phyloP scores from a whole-genome alignment of 441 rosid species.

The Syzygium syzygioides region DNA sequence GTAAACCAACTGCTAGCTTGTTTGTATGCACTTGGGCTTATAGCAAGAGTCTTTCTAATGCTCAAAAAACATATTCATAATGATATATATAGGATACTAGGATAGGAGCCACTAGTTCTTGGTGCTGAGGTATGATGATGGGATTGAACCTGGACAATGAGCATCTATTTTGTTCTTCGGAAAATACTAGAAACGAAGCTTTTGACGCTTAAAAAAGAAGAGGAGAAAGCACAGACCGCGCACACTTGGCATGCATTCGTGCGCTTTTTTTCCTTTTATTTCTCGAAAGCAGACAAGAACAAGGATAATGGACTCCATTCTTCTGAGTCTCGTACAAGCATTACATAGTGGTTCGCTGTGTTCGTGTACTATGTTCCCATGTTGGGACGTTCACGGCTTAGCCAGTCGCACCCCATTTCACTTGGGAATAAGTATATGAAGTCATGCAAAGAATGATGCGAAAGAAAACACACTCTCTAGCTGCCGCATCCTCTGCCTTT shows the following conservation, averaged over 20 bases:
- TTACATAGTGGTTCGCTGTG: background rate
- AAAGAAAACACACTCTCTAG: slow-evolving; percentile 1
- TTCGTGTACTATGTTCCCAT: background rate
- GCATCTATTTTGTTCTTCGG: background rate
- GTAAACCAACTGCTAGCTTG: background rate
- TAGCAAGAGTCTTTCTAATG: background rate
- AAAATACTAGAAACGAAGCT: background rate
- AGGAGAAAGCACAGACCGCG: background rate
- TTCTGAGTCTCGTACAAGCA: background rate
- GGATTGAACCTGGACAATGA: background rate
- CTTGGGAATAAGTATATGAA: background rate
- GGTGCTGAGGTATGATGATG: background rate
- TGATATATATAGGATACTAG: background rate
- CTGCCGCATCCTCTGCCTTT: slow-evolving; percentile 14
- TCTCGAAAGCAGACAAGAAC: background rate
- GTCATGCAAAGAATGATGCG: background rate
- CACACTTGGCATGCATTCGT: background rate
- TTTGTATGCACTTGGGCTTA: background rate
- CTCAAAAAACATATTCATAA: background rate
- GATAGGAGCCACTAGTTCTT: background rate
- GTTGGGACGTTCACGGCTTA: background rate
- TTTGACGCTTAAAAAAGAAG: background rate
- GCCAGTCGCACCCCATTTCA: background rate
- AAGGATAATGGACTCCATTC: background rate
- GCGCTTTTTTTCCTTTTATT: background rate